Base-by-base conservation (phyloP, 1,139 yeast genomes). In the Protomyces pachydermus region DNA sequence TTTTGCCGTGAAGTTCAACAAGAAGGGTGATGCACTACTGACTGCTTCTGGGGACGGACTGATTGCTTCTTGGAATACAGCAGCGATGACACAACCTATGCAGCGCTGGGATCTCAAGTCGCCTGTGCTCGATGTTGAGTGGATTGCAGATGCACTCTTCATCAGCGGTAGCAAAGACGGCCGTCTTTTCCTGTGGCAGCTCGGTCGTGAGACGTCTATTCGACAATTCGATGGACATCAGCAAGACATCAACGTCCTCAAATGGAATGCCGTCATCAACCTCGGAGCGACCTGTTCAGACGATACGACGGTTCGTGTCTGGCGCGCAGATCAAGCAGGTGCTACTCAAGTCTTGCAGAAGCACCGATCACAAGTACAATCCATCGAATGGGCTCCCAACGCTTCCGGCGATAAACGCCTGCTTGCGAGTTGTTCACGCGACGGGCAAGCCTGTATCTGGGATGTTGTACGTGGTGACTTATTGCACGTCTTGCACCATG, bases 81-180 rank as follows among this genome's bases (percentile, higher is more conserved):
- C 73, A 20, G 74, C 81, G 1, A 86, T 86, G 0, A 78, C 79
- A 28, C 78, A 82, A 2, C 48, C 48, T n/a, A 69, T 79, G 10
- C 82, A 80, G 61, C 78, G 78, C 67, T 75, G 79, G 60, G 81
- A 80, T 65, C 68, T 42, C 34, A 51, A 57, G 23, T 42, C 66
- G 32, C 64, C 68, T 16, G 85, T 86, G 2, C 76, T 82, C 1
- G 86, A 83, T 70, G 79, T 84, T 2, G 83, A 85, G 68, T 91
- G 97, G 97, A 78, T 90, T 23, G 87, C 84, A 69, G 83, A 82
- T 48, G 76, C 78, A 66, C 87, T 85, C 68, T 88, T 88, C 73
- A 90, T 91, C 1, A 76, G 87, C 14, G 83, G 96, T 0, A 86
- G 88, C 0, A 74, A 78, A 4, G 80, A 80, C 56, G 81, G 84